Evolutionary conservation across 495 filamentous ascomycete species (phyloP).

Genomic region (Hyaloscypha finlandica): DNA sequence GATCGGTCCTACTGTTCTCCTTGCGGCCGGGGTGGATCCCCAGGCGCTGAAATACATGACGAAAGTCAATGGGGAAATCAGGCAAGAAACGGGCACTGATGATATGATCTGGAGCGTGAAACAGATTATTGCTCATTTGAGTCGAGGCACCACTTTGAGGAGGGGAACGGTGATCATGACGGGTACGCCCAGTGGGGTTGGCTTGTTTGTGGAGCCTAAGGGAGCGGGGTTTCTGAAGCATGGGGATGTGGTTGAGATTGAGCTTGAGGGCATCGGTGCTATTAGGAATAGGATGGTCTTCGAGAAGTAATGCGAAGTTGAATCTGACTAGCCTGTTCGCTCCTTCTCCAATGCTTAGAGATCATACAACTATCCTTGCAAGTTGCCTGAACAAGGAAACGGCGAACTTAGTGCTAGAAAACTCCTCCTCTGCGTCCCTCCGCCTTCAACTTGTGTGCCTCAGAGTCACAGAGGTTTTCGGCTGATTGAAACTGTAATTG

Average conservation of each 20-base stretch:
- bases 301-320: slow-evolving; percentile 21
- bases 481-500: too few relatives aligned
- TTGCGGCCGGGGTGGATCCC: slow-evolving; percentile 17
- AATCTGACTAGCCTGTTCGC: neutral
- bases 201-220: slow-evolving; percentile 35
- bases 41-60: slow-evolving; percentile 2
- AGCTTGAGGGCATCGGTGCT: slow-evolving; percentile 36
- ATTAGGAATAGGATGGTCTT: slow-evolving; percentile 39
- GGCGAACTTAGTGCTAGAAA: too few relatives aligned
- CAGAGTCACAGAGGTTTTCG: too few relatives aligned
- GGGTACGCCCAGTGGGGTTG: slow-evolving; percentile 44
- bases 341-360: too few relatives aligned
- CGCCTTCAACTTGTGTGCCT: too few relatives aligned
- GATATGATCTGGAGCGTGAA: slow-evolving; percentile 20
- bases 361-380: too few relatives aligned
- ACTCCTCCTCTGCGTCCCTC: too few relatives aligned
- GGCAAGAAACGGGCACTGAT: slow-evolving; percentile 20
- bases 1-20: slow-evolving; percentile 8
- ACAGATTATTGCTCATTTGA: slow-evolving; percentile 14
- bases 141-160: slow-evolving; percentile 36
- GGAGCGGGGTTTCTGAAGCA: slow-evolving; percentile 35
- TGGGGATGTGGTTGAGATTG: slow-evolving; percentile 44
- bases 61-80: slow-evolving; percentile 23
- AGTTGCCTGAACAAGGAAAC: too few relatives aligned
- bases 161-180: slow-evolving; percentile 44